Base-by-base conservation (phyloP, 2,329 filamentous ascomycete genomes). In the Penicillium janthinellum region DNA sequence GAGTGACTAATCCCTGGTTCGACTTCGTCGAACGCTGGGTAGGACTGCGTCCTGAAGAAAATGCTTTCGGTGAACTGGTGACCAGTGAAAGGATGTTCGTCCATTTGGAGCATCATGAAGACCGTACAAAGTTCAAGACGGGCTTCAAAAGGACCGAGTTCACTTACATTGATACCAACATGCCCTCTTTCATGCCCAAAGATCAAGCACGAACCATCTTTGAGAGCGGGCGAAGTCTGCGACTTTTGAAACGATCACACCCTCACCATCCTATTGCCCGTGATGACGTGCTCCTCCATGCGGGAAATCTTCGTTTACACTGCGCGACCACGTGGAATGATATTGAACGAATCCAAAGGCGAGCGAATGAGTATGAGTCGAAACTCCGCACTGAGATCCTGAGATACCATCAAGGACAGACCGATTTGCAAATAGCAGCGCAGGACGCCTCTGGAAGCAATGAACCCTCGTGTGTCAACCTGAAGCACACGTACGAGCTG, bases 311-410 rank as follows among this genome's bases (percentile, higher is more conserved):
- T 2, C 73, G 75, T 14, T 78, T 91, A 2, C 79, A 84, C 39
- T 93, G 90, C 88, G 83, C 85, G 5, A 91, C 90, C 67, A 85
- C 85, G 35, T 95, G 91, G 91, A 78, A 84, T 49, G 83, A 87
- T 28, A 88, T 94, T 52, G 79, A 87, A 44, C 71, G 78, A 12
- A 79, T 91, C n/a, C 87, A 91, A 65, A 72, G 74, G 1, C 86
- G 84, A 54, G 88, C 89, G 3, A 73, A 76, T 14, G 71, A 77
- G 20, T 78, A 78, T 64, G 73, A 79, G 63, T 59, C 63, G 28
- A 59, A 64, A 49, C 67, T 78, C 38, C 72, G 78, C 56, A 49
- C 64, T 35, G 77, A 78, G 51, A 77, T 79, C 15, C 64, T 77
- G 48, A 74, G 62, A 52, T 78, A 78, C 59, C 74, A 76, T 41